Evolutionary conservation across 768 basidiomycete genomes (phyloP).

Genomic region (Mycena indigotica): DNA sequence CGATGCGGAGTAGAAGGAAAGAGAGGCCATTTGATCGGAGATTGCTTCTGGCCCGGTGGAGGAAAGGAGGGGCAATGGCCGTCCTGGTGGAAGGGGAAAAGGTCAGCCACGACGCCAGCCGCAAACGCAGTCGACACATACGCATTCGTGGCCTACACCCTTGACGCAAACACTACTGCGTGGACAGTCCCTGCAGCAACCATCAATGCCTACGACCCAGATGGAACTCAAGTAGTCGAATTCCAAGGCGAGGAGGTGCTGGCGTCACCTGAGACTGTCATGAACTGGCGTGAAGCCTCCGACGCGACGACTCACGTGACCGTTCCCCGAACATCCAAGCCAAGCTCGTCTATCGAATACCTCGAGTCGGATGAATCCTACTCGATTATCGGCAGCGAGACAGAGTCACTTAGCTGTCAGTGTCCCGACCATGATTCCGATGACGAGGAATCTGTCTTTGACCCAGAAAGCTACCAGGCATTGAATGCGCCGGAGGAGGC

Average conservation of each 20-base stretch:
- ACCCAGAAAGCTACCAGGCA: not conserved
- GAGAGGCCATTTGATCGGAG: constrained; percentile 2
- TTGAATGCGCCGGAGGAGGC: not conserved
- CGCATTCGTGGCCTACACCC: not conserved
- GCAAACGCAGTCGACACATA: constrained; percentile 4
- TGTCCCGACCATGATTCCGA: not conserved
- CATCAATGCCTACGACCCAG: constrained; percentile 1
- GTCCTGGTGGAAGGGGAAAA: constrained; percentile 12
- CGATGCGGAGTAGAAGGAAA: constrained; percentile 1
- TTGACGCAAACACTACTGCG: no score
- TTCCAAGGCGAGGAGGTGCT: constrained; percentile 13
- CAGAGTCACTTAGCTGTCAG: not conserved
- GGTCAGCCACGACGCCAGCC: not conserved
- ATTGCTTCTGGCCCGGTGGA: constrained; percentile 19
- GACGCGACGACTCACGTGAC: not conserved
- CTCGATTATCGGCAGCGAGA: not conserved
- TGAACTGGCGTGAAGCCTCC: constrained; percentile 3
- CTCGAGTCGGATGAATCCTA: not conserved
- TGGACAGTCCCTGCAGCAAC: constrained; percentile 10
- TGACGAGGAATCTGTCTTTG: not conserved
- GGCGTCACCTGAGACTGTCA: constrained; percentile 4
- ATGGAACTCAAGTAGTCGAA: not conserved
- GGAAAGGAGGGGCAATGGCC: constrained; percentile 18
- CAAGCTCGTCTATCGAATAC: not conserved
- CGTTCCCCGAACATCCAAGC: not conserved